Percentiles rank a stretch among this genome's conserved stretches.
Conservation (phyloP, 441 rosid species). For the Erysimum pusillum region DNA sequence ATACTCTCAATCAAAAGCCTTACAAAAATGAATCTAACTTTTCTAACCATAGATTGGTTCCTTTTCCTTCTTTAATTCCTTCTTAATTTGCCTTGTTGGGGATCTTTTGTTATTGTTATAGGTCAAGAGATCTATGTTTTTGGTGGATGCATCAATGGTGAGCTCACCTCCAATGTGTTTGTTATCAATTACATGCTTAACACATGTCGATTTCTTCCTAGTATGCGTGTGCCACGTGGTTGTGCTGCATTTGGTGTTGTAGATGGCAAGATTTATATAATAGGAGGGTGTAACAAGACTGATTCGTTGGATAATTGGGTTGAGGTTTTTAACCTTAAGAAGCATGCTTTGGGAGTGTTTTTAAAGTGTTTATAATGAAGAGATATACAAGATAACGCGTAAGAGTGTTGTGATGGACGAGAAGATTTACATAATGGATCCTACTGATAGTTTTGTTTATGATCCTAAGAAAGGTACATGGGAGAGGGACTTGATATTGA, state of each 20-base stretch:
- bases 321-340: slow-evolving; percentile 59
- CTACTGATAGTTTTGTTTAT: slow-evolving; percentile 53
- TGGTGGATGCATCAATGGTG: neutral
- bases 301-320: slow-evolving; percentile 63
- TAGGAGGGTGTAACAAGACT: slow-evolving; percentile 67
- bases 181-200: neutral
- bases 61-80: neutral
- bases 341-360: slow-evolving; percentile 59
- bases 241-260: slow-evolving; percentile 48
- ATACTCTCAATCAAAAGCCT: neutral
- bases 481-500: slow-evolving; percentile 53
- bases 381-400: slow-evolving; percentile 66
- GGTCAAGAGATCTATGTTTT: neutral
- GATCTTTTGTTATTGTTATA: neutral
- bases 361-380: slow-evolving; percentile 41
- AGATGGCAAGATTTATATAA: slow-evolving; percentile 59
- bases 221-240: neutral
- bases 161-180: neutral
- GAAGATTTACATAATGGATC: slow-evolving; percentile 63
- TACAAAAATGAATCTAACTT: neutral
- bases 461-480: slow-evolving; percentile 55
- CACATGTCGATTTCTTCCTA: neutral
- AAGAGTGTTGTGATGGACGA: slow-evolving; percentile 63
- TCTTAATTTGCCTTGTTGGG: neutral
- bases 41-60: neutral